Evolutionary conservation across 2,329 filamentous ascomycete species (phyloP).

Genomic region (Zasmidium angulare): DNA sequence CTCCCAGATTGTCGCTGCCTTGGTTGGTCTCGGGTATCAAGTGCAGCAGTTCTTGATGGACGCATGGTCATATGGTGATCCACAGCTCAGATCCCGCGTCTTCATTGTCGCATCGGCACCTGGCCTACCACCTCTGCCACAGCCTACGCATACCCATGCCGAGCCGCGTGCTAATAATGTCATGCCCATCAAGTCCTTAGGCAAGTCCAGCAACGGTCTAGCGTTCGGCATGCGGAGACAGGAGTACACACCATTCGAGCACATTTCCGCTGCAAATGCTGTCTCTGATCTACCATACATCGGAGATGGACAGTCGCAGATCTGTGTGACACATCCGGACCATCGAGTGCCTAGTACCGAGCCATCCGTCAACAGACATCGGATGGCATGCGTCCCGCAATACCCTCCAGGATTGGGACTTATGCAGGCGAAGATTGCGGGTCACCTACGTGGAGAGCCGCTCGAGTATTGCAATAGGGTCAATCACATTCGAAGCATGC

Average conservation of each 20-base stretch:
- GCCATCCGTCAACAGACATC: conserved; percentile 41
- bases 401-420: conserved; percentile 43
- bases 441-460: conserved; percentile 29
- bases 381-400: conserved; percentile 61
- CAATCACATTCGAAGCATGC: conserved; percentile 21
- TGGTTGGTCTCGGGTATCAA: conserved; percentile 79
- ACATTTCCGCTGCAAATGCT: conserved; percentile 54
- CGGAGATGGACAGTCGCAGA: conserved; percentile 59
- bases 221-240: conserved; percentile 56
- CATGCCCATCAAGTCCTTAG: conserved; percentile 46
- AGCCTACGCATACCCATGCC: conserved; percentile 63
- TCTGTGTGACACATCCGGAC: conserved; percentile 66
- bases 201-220: conserved; percentile 59
- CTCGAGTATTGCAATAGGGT: conserved; percentile 23
- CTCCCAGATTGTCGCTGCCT: conserved; percentile 68
- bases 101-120: conserved; percentile 73
- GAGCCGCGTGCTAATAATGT: conserved; percentile 51
- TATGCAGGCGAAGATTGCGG: conserved; percentile 28
- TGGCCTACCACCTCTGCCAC: conserved; percentile 55
- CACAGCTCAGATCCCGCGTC: conserved; percentile 65
- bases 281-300: conserved; percentile 63
- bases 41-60: conserved; percentile 66
- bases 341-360: conserved; percentile 57
- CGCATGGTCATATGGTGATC: conserved; percentile 66
- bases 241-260: conserved; percentile 60